These are phyloP conservation scores for Nannizziopsis arthrosporioides DNA, from an alignment of 2,329 filamentous ascomycete species.

Conservation along the genomic window DNA sequence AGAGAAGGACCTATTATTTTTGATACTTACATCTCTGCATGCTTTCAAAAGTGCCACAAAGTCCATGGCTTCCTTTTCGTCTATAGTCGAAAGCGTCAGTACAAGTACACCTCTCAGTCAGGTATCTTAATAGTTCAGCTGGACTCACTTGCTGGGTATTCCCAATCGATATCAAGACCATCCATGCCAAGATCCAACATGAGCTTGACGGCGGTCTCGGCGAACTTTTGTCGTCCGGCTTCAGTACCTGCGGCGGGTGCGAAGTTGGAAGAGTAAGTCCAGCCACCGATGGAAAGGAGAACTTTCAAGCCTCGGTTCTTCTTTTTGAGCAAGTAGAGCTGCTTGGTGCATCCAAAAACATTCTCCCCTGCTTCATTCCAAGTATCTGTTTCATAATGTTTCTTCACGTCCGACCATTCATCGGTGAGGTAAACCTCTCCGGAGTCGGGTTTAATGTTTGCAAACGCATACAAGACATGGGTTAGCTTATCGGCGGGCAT, in stretches of 20 bases:
- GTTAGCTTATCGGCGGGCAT: constrained; percentile 70
- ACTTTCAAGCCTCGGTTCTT: constrained; percentile 63
- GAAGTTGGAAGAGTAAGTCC: constrained; percentile 71
- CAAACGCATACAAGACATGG: constrained; percentile 80
- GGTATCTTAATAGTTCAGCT: neutral
- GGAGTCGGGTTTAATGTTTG: constrained; percentile 64
- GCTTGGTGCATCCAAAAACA: constrained; percentile 65
- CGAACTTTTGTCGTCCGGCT: constrained; percentile 53
- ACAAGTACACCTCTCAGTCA: too few relatives aligned
- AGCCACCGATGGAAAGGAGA: constrained; percentile 72
- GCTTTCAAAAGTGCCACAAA: constrained; percentile 34
- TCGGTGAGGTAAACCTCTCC: constrained; percentile 70
- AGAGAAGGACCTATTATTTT: neutral
- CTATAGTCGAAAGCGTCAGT: constrained; percentile 14
- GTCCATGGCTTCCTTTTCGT: constrained; percentile 34
- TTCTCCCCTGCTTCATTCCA: constrained; percentile 59
- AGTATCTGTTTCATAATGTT: constrained; percentile 57
- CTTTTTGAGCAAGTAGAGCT: constrained; percentile 65
- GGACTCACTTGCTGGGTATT: constrained; percentile 32
- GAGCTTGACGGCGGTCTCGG: constrained; percentile 58
- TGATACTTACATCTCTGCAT: constrained; percentile 28
- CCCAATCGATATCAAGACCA: constrained; percentile 40
- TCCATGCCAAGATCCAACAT: constrained; percentile 69
- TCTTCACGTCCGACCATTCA: constrained; percentile 55
- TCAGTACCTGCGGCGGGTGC: constrained; percentile 52